phyloP scores from a whole-genome alignment of 2,329 filamentous ascomycete species.

The Monilinia polystroma region DNA sequence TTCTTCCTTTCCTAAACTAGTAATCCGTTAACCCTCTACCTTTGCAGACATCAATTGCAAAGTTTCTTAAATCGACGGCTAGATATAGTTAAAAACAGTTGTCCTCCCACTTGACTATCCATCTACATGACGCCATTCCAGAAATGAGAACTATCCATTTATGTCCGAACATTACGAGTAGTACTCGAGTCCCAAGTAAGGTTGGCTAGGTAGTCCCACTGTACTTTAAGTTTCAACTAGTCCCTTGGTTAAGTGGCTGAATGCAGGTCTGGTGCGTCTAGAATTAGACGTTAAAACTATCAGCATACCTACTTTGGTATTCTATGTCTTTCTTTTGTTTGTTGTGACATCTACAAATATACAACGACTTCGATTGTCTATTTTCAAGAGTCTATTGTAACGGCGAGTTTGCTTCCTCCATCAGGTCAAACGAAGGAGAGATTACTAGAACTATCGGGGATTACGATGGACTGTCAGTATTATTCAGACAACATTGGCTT shows the following conservation, averaged over 20 bases:
- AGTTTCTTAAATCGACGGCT: background rate
- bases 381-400: background rate
- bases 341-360: background rate
- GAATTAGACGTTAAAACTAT: background rate
- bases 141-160: background rate
- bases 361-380: background rate
- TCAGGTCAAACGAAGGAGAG: background rate
- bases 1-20: too few relatives aligned
- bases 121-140: background rate
- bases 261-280: background rate
- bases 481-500: too few relatives aligned
- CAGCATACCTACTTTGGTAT: background rate
- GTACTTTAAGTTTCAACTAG: too few relatives aligned
- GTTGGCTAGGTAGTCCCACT: too few relatives aligned
- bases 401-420: background rate
- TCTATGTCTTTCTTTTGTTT: background rate
- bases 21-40: too few relatives aligned
- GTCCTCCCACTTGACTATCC: too few relatives aligned
- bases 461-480: background rate
- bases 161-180: background rate
- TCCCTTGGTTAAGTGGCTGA: too few relatives aligned
- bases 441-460: too few relatives aligned
- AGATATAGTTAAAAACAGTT: constrained; percentile 1
- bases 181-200: too few relatives aligned
- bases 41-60: too few relatives aligned